Conservation (phyloP, 2,329 filamentous ascomycete species). For the Simplicillium aogashimaense region DNA sequence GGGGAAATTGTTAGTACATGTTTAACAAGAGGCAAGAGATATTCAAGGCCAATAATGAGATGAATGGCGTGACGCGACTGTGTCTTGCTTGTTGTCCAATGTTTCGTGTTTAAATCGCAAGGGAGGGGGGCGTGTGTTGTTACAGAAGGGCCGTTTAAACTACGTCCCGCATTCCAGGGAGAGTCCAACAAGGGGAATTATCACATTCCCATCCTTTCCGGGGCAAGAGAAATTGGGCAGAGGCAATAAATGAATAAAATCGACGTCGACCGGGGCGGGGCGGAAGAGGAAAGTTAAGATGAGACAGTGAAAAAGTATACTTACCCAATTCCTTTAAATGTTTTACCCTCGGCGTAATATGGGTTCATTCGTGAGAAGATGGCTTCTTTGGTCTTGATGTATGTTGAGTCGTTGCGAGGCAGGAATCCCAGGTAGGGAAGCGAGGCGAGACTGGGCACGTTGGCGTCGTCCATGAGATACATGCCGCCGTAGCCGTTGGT, state of each 20-base stretch:
- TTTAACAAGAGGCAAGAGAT: too few species aligned
- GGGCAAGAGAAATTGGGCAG: too few species aligned
- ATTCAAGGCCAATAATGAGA: too few species aligned
- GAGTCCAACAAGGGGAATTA: slow-evolving; percentile 56
- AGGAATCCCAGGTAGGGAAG: slow-evolving; percentile 56
- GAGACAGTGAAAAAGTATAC: slow-evolving; percentile 7
- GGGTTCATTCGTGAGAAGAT: slow-evolving; percentile 68
- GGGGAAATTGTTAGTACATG: neutral
- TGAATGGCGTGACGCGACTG: too few species aligned
- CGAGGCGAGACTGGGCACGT: slow-evolving; percentile 57
- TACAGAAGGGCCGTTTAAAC: too few species aligned
- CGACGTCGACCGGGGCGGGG: too few species aligned
- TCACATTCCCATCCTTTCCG: slow-evolving; percentile 46
- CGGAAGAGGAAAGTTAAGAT: neutral
- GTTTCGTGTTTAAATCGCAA: too few species aligned
- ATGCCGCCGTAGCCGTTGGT: slow-evolving; percentile 62
- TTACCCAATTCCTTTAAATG: slow-evolving; percentile 16
- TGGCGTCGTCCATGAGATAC: slow-evolving; percentile 64
- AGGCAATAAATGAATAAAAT: too few species aligned
- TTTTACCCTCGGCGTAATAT: slow-evolving; percentile 43
- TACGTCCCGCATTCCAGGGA: too few species aligned
- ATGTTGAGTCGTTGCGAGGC: slow-evolving; percentile 49
- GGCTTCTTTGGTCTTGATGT: slow-evolving; percentile 72
- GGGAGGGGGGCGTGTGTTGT: too few species aligned
- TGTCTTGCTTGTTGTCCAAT: too few species aligned